These are phyloP conservation scores for Trichomonas gallinae DNA, from an alignment of 208 protist genomes.

Conservation along the genomic window DNA sequence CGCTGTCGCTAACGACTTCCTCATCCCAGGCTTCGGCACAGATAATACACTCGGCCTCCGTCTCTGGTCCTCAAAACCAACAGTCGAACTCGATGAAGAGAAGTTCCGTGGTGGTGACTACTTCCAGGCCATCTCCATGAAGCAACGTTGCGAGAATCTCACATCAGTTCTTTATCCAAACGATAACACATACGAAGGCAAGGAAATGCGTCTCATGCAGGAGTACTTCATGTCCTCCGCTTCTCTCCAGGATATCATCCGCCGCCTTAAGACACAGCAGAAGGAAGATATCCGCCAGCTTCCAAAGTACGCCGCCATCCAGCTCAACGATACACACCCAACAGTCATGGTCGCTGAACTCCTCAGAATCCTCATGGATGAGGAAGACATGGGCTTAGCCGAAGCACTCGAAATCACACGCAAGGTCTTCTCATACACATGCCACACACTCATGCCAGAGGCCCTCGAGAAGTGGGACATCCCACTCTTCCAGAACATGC, in stretches of 20 bases:
- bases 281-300: not conserved
- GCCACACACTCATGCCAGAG: conserved; percentile 67
- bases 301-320: conserved; percentile 44
- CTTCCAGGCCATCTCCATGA: not conserved
- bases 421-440: conserved; percentile 57
- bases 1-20: conserved; percentile 2
- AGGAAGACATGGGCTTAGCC: conserved; percentile 36
- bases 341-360: conserved; percentile 60
- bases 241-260: not conserved
- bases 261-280: not conserved
- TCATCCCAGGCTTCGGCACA: not conserved
- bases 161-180: conserved; percentile 20
- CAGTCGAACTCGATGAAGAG: not conserved
- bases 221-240: not conserved
- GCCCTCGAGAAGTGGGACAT: conserved; percentile 65
- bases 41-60: not conserved
- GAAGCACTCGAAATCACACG: not conserved
- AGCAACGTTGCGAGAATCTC: not conserved
- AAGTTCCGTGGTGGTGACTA: conserved; percentile 1
- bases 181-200: not conserved
- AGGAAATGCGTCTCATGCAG: not conserved
- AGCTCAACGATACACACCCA: conserved; percentile 72
- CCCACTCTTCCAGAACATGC: conserved; percentile 45
- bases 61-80: not conserved
- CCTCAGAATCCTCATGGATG: conserved; percentile 55